phyloP scores from a whole-genome alignment of 257 asterid species.

The Nicotiana noctiflora region DNA sequence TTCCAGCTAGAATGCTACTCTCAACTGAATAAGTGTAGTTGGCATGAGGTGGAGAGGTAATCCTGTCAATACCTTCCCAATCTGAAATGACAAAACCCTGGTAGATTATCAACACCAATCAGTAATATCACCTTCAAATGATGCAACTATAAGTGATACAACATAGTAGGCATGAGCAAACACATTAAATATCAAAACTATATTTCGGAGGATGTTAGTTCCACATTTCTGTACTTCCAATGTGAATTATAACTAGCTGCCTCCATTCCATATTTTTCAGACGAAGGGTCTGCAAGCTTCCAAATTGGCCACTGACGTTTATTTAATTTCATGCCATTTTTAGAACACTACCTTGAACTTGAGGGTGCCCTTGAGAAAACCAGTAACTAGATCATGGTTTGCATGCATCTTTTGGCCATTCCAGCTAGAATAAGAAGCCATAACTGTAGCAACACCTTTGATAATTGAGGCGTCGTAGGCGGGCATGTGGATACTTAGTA shows the following conservation, averaged over 20 bases:
- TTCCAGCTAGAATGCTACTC: conserved; percentile 71
- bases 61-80: conserved; percentile 78
- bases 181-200: background rate
- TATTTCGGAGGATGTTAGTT: background rate
- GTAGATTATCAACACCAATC: conserved; percentile 9
- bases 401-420: conserved; percentile 81
- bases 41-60: conserved; percentile 66
- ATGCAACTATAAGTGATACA: background rate
- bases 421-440: conserved; percentile 95
- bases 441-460: conserved; percentile 72
- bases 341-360: conserved; percentile 55
- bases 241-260: background rate
- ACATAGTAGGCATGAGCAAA: background rate
- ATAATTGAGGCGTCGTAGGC: conserved; percentile 65
- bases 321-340: background rate
- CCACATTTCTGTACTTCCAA: background rate
- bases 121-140: conserved; percentile 5
- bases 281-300: background rate
- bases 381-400: conserved; percentile 65
- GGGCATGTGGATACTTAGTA: conserved; percentile 86
- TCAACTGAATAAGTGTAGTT: conserved; percentile 76
- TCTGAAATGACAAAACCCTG: conserved; percentile 94
- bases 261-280: background rate
- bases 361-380: conserved; percentile 65
- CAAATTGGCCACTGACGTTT: background rate